phyloP scores from a whole-genome alignment of 352 stramenopile species.

The Phytophthora megakarya region DNA sequence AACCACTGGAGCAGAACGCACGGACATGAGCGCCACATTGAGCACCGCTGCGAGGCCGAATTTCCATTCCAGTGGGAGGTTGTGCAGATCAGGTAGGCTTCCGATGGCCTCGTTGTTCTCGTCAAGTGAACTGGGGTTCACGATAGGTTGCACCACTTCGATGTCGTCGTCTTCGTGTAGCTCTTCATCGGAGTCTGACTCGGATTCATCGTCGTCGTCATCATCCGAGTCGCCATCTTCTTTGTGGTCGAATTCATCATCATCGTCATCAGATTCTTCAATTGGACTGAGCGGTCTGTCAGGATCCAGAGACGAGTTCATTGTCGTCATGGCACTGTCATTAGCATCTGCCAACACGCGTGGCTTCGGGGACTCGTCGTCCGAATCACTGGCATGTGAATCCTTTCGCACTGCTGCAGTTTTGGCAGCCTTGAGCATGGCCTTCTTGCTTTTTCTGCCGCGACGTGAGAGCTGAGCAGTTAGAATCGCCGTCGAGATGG shows the following conservation, averaged over 20 bases:
- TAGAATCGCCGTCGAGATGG: constrained; percentile 75
- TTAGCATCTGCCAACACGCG: constrained; percentile 4
- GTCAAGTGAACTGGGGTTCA: background rate
- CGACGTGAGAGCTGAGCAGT: constrained; percentile 57
- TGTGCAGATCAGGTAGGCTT: constrained; percentile 31
- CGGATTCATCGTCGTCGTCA: constrained; percentile 39
- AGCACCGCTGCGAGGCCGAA: constrained; percentile 31
- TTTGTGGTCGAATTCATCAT: constrained; percentile 49
- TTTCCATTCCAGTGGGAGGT: constrained; percentile 44
- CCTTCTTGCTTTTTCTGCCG: constrained; percentile 36
- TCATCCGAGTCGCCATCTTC: constrained; percentile 46
- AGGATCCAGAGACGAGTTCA: constrained; percentile 19
- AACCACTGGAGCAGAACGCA: constrained; percentile 30
- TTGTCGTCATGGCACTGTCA: constrained; percentile 14
- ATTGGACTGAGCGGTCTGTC: constrained; percentile 23
- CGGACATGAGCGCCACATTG: constrained; percentile 38
- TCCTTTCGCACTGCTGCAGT: constrained; percentile 26
- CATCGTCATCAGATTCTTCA: constrained; percentile 48
- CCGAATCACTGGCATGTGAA: constrained; percentile 24
- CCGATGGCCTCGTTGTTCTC: constrained; percentile 1
- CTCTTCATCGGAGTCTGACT: constrained; percentile 42
- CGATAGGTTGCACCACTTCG: constrained; percentile 23
- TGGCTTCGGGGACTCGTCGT: constrained; percentile 13
- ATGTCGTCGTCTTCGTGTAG: constrained; percentile 30
- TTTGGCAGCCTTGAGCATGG: constrained; percentile 34